Conservation (phyloP, 345 rosid genomes). For the Corymbia maculata region DNA sequence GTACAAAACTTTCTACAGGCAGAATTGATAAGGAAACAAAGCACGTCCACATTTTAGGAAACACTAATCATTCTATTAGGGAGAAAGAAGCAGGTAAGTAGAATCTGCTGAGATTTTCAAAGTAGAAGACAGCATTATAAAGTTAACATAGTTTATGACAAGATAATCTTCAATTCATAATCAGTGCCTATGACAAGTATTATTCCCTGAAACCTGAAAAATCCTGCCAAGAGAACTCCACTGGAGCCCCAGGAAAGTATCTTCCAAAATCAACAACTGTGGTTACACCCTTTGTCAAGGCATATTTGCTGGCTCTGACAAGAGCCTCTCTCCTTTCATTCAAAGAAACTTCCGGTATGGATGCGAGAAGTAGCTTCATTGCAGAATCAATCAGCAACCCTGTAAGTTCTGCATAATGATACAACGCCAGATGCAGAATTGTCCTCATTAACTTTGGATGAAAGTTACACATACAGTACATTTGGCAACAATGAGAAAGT, state of each 20-base stretch:
- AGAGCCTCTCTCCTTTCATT: slow-evolving; percentile 83
- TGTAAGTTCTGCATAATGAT: slow-evolving; percentile 50
- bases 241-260: slow-evolving; percentile 63
- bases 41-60: neutral
- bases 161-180: neutral
- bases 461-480: neutral
- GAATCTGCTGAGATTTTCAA: neutral
- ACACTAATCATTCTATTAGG: neutral
- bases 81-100: neutral
- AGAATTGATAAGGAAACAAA: neutral
- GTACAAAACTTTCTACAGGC: neutral
- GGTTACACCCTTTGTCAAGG: slow-evolving; percentile 77
- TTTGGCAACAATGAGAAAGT: neutral
- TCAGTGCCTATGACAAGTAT: neutral
- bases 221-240: slow-evolving; percentile 72
- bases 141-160: neutral
- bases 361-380: slow-evolving; percentile 49
- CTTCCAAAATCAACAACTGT: slow-evolving; percentile 84
- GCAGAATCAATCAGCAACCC: slow-evolving; percentile 89
- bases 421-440: neutral
- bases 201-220: slow-evolving; percentile 47
- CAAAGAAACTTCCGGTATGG: slow-evolving; percentile 52
- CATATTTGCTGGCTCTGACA: slow-evolving; percentile 62
- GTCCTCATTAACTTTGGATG: neutral
- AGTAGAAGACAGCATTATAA: neutral